Conservation (phyloP, 257 asterid species). For the Solanum clarkiae region DNA sequence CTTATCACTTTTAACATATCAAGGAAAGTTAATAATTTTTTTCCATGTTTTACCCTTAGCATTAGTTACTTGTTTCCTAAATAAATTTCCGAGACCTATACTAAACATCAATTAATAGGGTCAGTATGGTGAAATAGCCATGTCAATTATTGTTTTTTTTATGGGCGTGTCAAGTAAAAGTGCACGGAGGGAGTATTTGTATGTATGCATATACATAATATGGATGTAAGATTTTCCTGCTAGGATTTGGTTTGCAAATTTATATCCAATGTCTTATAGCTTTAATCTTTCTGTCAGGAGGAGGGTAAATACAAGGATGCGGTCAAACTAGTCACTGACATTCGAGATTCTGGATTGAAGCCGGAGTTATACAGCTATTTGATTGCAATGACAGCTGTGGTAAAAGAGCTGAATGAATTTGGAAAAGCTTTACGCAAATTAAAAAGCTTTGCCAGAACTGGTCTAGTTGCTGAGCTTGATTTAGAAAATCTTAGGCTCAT, state of each 20-base stretch:
- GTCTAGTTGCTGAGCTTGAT: slow-evolving; percentile 54
- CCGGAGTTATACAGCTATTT: slow-evolving; percentile 85
- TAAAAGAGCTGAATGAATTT: slow-evolving; percentile 81
- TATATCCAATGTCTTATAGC: neutral
- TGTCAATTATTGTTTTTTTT: too few species aligned
- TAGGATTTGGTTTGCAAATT: neutral
- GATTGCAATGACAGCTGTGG: slow-evolving; percentile 89
- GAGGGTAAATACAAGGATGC: slow-evolving; percentile 74
- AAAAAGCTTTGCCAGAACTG: slow-evolving; percentile 47
- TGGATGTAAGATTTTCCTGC: neutral
- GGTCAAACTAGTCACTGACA: slow-evolving; percentile 53
- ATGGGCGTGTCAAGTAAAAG: too few species aligned
- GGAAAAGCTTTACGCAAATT: slow-evolving; percentile 75
- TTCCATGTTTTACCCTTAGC: too few species aligned
- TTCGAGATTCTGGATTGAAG: slow-evolving; percentile 58
- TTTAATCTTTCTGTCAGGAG: slow-evolving; percentile 35
- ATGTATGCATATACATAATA: neutral
- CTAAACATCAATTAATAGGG: too few species aligned
- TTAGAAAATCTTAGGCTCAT: slow-evolving; percentile 27
- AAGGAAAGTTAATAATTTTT: too few species aligned
- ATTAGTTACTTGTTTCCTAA: too few species aligned
- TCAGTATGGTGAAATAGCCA: too few species aligned
- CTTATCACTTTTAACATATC: too few species aligned
- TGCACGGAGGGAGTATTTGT: neutral
- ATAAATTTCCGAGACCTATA: too few species aligned